These are phyloP conservation scores for Malassezia restricta DNA, from an alignment of 1,284 basidiomycete genomes.

Conservation along the genomic window DNA sequence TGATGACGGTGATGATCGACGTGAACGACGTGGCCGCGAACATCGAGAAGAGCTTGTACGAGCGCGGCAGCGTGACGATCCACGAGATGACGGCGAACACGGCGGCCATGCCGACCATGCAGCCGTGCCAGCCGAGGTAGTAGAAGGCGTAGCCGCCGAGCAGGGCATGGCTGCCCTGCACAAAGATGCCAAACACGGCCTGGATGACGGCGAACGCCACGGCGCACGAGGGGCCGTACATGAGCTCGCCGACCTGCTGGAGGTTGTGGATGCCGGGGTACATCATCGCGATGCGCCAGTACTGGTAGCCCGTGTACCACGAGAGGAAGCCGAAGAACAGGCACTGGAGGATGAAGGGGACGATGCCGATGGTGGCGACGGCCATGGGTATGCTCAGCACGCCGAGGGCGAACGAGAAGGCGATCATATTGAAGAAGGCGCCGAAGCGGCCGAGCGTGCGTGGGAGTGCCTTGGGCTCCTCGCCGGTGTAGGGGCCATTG, in stretches of 20 bases:
- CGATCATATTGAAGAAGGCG: slow-evolving; percentile 31
- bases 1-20: slow-evolving; percentile 30
- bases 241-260: slow-evolving; percentile 31
- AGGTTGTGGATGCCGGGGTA: slow-evolving; percentile 35
- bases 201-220: slow-evolving; percentile 20
- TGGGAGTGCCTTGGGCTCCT: neutral
- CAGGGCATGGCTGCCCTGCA: slow-evolving; percentile 33
- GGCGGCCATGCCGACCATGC: slow-evolving; percentile 24
- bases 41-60: slow-evolving; percentile 31
- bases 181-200: slow-evolving; percentile 27
- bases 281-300: slow-evolving; percentile 28
- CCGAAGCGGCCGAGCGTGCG: slow-evolving; percentile 29
- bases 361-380: slow-evolving; percentile 30
- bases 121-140: slow-evolving; percentile 28
- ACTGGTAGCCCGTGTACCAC: slow-evolving; percentile 27
- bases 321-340: slow-evolving; percentile 26
- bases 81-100: slow-evolving; percentile 33
- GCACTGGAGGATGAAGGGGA: slow-evolving; percentile 27
- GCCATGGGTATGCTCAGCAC: slow-evolving; percentile 29
- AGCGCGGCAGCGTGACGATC: slow-evolving; percentile 31
- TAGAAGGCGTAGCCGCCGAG: slow-evolving; percentile 31
- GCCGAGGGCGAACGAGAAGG: slow-evolving; percentile 33
- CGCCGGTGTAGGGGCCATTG: slow-evolving; percentile 6
- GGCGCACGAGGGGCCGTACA: slow-evolving; percentile 27
- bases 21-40: slow-evolving; percentile 28